These are phyloP conservation scores for Diplogelasinospora grovesii DNA, from an alignment of 495 filamentous ascomycete genomes.

Conservation along the genomic window DNA sequence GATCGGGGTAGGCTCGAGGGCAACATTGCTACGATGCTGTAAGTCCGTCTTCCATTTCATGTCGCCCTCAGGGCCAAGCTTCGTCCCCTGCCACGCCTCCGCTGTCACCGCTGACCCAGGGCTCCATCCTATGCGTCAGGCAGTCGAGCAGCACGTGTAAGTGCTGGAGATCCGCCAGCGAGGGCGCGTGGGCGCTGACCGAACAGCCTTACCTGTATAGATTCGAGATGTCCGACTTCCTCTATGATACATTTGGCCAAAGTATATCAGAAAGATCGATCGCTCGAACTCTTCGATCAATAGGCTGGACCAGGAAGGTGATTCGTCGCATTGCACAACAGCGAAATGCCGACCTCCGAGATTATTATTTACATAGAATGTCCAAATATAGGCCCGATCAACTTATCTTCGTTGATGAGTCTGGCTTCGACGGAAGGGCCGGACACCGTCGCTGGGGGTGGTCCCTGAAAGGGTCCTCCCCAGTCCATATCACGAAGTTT, in stretches of 20 bases:
- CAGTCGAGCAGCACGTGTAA: too few relatives aligned
- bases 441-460: conserved; percentile 2
- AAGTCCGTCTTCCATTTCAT: too few relatives aligned
- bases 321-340: conserved; percentile 13
- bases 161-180: too few relatives aligned
- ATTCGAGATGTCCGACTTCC: conserved; percentile 13
- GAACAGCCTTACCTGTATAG: conserved; percentile 12
- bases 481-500: conserved; percentile 14
- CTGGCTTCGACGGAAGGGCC: conserved; percentile 2
- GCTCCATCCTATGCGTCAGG: too few relatives aligned
- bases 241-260: conserved; percentile 14
- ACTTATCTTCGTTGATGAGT: conserved; percentile 7
- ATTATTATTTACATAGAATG: conserved; percentile 6
- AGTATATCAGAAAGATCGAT: conserved; percentile 15
- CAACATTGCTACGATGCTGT: too few relatives aligned
- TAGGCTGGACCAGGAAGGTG: conserved; percentile 11
- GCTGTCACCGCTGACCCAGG: too few relatives aligned
- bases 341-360: conserved; percentile 14
- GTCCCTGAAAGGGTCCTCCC: conserved; percentile 11
- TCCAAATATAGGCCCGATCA: conserved; percentile 3
- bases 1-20: too few relatives aligned
- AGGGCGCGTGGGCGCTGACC: too few relatives aligned
- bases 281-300: conserved; percentile 10
- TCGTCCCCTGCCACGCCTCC: too few relatives aligned
- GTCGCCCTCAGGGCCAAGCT: too few relatives aligned